Evolutionary conservation across 805 yeast genomes (phyloP), one percentile per base, ranked within the genome.

Genomic region (Candida xyloterini): DNA sequence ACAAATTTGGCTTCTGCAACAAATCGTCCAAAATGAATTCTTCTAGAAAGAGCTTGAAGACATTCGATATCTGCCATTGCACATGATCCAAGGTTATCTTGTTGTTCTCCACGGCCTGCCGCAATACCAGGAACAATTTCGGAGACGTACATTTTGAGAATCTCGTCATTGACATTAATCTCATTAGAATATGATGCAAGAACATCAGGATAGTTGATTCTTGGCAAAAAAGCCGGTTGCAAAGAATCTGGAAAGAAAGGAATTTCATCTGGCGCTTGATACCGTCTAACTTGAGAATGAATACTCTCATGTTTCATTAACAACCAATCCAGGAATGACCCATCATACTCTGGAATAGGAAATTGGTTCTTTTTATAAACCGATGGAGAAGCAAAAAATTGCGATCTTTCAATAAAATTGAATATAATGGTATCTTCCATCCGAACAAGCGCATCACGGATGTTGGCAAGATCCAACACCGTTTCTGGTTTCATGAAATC

Each of bases 351-450:
- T 4, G 86, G 85, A 26, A 89, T 78, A 5, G 70, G 63, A 45
- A 68, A 77, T 46, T 74, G 74, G 48, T 77, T 71, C 9, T 57
- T 51, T 51, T 74, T 71, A 65, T 93, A 93, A 7, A 89, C 88
- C 13, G 85, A 73, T 1, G 85, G 83, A 38, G 88, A 80, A 22
- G 75, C 74, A 51, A 70, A 80, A 57, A 87, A 91, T 65, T 91
- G 96, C 3, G 96, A 86, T 48, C 99, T 74, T 62, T 93, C 99
- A 44, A 93, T 90, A 51, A 93, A 76, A 42, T 83, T 85, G 70
- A 90, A 93, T 46, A 93, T 84, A 52, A 93, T 89, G 6, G 97
- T 85, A 63, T 93, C 98, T 59, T 93, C 99, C 96, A 93, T 88
- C 39, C 96, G 78, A 27, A 90, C 81, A 33, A 93, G 70, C 13